Evolutionary conservation across 345 rosid genomes (phyloP).

Genomic region (Hevea brasiliensis): DNA sequence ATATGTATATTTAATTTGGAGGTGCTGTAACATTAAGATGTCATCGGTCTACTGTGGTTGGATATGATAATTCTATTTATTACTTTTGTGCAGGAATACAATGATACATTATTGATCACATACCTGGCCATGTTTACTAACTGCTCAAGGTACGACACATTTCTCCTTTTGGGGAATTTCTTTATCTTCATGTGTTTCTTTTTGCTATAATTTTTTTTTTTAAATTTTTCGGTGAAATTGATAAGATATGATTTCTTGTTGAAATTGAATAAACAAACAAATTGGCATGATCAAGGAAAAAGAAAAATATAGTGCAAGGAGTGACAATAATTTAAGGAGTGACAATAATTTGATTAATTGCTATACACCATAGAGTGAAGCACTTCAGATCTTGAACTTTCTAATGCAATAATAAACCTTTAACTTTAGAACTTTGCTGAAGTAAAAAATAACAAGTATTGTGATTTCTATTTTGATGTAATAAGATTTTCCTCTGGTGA

Average conservation of each 20-base stretch:
- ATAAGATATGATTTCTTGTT: background rate
- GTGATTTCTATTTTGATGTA: background rate
- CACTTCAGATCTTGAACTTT: background rate
- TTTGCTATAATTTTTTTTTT: background rate
- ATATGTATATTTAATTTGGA: background rate
- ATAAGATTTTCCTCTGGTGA: background rate
- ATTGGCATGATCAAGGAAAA: background rate
- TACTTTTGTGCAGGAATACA: constrained; percentile 67
- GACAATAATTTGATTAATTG: background rate
- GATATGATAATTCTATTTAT: background rate
- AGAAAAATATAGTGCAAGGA: background rate
- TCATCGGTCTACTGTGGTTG: background rate
- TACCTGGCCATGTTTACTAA: constrained; percentile 93
- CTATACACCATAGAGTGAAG: background rate
- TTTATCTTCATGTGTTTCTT: background rate
- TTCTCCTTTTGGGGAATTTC: background rate
- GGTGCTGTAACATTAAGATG: background rate
- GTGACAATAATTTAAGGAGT: too few relatives aligned
- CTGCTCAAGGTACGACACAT: constrained; percentile 67
- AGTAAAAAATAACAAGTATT: background rate
- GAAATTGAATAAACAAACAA: background rate
- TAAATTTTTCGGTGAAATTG: background rate
- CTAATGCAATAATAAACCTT: background rate
- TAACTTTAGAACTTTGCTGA: background rate
- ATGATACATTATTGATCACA: constrained; percentile 75